Base-by-base conservation (phyloP, 352 stramenopile species). In the Peronospora belbahrii region DNA sequence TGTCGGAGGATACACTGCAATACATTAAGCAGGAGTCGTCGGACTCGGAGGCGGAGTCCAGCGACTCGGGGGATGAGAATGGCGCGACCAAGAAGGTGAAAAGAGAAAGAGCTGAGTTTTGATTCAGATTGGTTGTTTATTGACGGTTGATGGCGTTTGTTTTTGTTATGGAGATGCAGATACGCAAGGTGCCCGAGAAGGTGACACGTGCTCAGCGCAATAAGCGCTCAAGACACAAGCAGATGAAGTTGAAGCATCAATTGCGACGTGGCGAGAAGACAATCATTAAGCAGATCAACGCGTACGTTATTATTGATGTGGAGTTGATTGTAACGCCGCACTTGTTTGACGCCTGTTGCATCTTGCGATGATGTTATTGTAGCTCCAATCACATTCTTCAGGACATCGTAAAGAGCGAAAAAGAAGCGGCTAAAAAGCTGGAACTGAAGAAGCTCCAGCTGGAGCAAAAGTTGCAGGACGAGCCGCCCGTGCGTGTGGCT, bases 211-310 rank as follows among this genome's bases (percentile, higher is more conserved):
- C 62, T 24, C 69, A 88, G 37, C 79, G 77, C 37, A 90, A 93
- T 64, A 88, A 87, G 49, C 79, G 72, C 32, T 70, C 64, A 14
- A 75, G 82, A 24, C 82, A 91, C 61, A 86, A 88, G 53, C 60
- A 83, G 51, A 80, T 89, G 68, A 72, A 88, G 58, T 58, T 85
- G 39, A 58, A 87, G 28, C 73, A 89, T 44, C 58, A 74, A 42
- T 44, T 61, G 13, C 70, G 79, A 31, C 62, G 74, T 54, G 66
- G 64, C 19, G 65, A 88, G 36, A 88, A 89, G 55, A 45, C 69
- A n/a, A 69, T 91, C 28, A 53, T 89, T 48, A 89, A 89, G 63
- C 82, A 93, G 50, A 93, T 93, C 52, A 93, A 93, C 49, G 59
- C 65, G 81, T 92, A 74, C 58, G 70, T 81, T 6, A 38, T 0